Evolutionary conservation across 768 basidiomycete species (phyloP), one percentile per base, ranked within the genome.

Genomic region (Tricholoma flavovirens): DNA sequence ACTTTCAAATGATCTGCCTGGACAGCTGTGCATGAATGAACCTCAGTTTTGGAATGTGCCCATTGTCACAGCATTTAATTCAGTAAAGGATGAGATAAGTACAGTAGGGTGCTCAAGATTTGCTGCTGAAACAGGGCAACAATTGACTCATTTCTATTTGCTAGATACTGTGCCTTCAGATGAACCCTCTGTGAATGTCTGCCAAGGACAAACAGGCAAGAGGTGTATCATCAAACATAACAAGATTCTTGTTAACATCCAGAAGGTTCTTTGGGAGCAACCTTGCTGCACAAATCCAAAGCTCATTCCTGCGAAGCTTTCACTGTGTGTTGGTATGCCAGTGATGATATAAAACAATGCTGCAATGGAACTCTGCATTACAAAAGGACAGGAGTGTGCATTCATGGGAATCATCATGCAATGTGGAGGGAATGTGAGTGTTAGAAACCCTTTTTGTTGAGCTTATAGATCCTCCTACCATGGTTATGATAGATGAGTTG

Each of bases 81-180:
- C 36, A 14, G 36, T 38, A 38, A 38, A 38, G 36, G 36, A 38
- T 5, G 8, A 71, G 73, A 57, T 22, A 54, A 14, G 60, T 67
- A 5, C 64, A 67, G 49, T 72, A 73, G 59, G 48, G 56, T 22
- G 61, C 73, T 0, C 74, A 74, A 64, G 50, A 63, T 12, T 72
- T 70, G 71, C 73, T 1, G 14, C 42, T 7, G 71, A 73, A 15
- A 62, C 55, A 4, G 35, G 51, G 12, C 66, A 68, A 49, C 14
- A 38, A 5, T 43, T 74, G 14, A 29, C 19, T 15, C 7, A 64
- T 5, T 75, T 73, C 56, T 68, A 64, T 49, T 64, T 60, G 26
- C 32, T 58, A 14, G 66, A 67, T 50, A 50, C 36, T 15, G 17
- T 51, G 48, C 14, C 21, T 30, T 21, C 51, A 19, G 12, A 45